Conservation (phyloP, 148 eudicot genomes). For the Chenopodium album region DNA sequence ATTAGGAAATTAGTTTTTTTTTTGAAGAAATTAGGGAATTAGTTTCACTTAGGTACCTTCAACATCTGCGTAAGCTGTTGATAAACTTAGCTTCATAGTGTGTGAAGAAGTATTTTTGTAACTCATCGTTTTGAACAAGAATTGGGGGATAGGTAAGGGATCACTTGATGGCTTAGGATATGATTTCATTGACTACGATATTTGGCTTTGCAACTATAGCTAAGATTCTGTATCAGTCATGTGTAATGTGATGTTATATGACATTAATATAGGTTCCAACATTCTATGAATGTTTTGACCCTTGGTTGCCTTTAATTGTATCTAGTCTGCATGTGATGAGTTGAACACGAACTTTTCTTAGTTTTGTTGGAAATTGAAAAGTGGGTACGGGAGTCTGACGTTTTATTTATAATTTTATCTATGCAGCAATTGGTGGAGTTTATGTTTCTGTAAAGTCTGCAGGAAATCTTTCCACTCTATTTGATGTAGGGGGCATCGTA, state of each 20-base stretch:
- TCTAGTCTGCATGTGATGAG: neutral
- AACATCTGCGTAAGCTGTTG: too few species aligned
- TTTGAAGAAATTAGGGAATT: neutral
- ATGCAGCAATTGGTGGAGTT: slow-evolving; percentile 83
- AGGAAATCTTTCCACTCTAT: slow-evolving; percentile 90
- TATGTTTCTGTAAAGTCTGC: slow-evolving; percentile 83
- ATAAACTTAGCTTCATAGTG: too few species aligned
- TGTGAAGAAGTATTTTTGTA: too few species aligned
- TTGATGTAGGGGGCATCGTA: slow-evolving; percentile 91
- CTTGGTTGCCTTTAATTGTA: neutral
- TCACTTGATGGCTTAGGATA: neutral
- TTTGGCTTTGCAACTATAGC: neutral
- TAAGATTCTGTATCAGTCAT: too few species aligned
- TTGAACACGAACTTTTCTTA: neutral
- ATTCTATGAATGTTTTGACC: neutral
- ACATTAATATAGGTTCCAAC: neutral
- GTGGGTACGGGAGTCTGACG: neutral
- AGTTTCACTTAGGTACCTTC: too few species aligned
- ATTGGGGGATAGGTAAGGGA: neutral
- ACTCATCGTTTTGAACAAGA: neutral
- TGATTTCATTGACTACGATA: neutral
- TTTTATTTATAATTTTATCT: slow-evolving; percentile 15
- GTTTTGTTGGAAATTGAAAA: neutral
- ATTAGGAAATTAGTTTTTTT: too few species aligned
- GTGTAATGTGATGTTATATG: neutral